These are phyloP conservation scores for Starmerella bacillaris DNA, from an alignment of 805 yeast species.

Conservation along the genomic window DNA sequence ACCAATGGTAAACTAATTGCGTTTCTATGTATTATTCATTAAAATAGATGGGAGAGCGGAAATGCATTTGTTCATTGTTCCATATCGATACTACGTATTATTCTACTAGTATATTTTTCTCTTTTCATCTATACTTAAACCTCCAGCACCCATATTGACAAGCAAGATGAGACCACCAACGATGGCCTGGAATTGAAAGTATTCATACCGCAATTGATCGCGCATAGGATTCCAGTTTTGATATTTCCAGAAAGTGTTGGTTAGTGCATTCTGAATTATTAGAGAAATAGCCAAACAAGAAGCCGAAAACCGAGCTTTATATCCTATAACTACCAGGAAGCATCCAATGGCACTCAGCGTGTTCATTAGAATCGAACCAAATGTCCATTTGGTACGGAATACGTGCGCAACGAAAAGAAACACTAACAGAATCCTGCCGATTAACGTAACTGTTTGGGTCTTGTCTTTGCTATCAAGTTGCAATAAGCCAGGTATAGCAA, in stretches of 20 bases:
- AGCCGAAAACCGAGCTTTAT: constrained; percentile 81
- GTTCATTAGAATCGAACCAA: constrained; percentile 44
- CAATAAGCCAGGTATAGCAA: constrained; percentile 58
- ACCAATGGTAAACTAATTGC: too few relatives aligned
- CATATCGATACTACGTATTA: too few relatives aligned
- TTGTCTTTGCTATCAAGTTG: constrained; percentile 49
- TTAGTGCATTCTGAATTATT: constrained; percentile 53
- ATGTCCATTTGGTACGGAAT: constrained; percentile 47
- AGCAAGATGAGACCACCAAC: constrained; percentile 85
- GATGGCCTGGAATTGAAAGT: constrained; percentile 83
- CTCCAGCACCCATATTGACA: constrained; percentile 94
- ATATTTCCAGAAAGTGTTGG: constrained; percentile 81
- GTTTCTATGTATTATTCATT: too few relatives aligned
- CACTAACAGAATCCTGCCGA: constrained; percentile 74
- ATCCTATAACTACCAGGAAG: constrained; percentile 71
- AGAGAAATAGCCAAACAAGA: constrained; percentile 45
- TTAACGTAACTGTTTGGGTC: constrained; percentile 65
- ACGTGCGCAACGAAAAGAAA: constrained; percentile 74
- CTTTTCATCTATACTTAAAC: constrained; percentile 82
- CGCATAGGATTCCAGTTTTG: constrained; percentile 54
- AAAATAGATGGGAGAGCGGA: too few relatives aligned
- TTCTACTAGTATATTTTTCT: constrained; percentile 83
- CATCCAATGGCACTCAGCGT: constrained; percentile 54
- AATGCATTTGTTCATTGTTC: too few relatives aligned
- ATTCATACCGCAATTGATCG: constrained; percentile 80